Evolutionary conservation across 202 grass and related monocot genomes (phyloP), one percentile per base, ranked within the genome.

Genomic region (Elaeis oleifera): DNA sequence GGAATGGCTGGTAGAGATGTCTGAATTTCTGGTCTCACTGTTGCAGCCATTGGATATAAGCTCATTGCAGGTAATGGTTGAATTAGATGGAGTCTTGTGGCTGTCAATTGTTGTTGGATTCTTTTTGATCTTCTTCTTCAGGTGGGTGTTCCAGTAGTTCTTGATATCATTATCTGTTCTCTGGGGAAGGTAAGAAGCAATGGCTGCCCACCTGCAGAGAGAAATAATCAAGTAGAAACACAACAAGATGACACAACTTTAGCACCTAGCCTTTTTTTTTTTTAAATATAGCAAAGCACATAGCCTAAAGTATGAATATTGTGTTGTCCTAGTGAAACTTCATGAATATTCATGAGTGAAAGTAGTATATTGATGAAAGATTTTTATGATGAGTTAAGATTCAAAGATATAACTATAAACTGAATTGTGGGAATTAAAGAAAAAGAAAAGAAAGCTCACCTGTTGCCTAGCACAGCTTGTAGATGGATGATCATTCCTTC

Each of bases 131-230:
- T 68, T 68, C 53, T 68, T 68, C 65, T 68, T 68, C n/a, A 68
- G 53, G 53, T 68, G 52, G 13, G 52, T 56, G 53, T 68, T 68
- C 65, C 65, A 68, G 51, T 68, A 68, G 65, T 68, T 68, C 65
- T 68, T 68, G 52, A 68, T 68, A 14, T 68, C 65, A 11, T 68
- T 68, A 15, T 68, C 65, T 14, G 65, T 68, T 56, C 65, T 68
- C 16, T 56, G 65, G 1, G 65, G 65, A 39, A 68, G 65, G 51
- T 68, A 56, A 4, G 65, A 68, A 21, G 65, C 65, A 16, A 68
- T 68, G 3, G 65, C 65, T 16, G 65, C 65, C 65, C 65, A 68
- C 28, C 65, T 68, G 27, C 25, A 27, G 36, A 44, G 9, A 44
- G 36, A 14, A 13, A 44, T 13, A 1, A 44, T 44, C 36, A 44